Evolutionary conservation across 202 grass and related monocot genomes (phyloP), one percentile per base, ranked within the genome.

Genomic region (Schoenoplectus triqueter): DNA sequence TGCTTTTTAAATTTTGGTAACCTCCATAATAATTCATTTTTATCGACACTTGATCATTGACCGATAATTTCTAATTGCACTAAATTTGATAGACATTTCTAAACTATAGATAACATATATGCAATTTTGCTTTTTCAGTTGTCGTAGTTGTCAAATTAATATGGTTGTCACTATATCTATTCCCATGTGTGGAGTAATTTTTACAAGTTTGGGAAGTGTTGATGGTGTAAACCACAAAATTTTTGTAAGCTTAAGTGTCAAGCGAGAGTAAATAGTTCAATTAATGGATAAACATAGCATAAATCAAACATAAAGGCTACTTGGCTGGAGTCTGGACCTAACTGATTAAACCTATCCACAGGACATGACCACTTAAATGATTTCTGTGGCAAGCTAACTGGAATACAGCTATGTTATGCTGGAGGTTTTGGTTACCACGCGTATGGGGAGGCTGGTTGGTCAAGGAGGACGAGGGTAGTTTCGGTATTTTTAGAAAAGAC

Each of bases 371-470:
- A 98, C 63, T 0, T 92, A 6, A 98, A 98, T 48, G 95, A 98
- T 50, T 98, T 95, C 47, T 98, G 95, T 0, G 93, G 93, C 2
- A 92, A 93, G 78, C 84, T 98, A 13, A 91, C 47, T 57, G 88
- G 87, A 11, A 92, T 98, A 85, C 90, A 94, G 59, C 79, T 98
- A 7, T 98, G 95, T 73, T 98, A 98, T 64, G 90, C 92, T 60
- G 95, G 95, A 40, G 95, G 95, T 10, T 93, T 98, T 52, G 92
- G 95, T 31, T 98, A 98, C 87, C 95, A 98, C 73, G 95, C 95
- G 0, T 98, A 95, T 57, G 95, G 95, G 51, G 91, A 93, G 85
- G 91, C 92, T 2, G 91, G 92, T 8, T 98, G 95, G 95, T 81
- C 95, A n/a, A 95, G 95, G 64, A 95, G 95, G 84, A 88, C 93